Evolutionary conservation across 2,329 filamentous ascomycete species (phyloP).

Genomic region (Colletotrichum tropicicola): DNA sequence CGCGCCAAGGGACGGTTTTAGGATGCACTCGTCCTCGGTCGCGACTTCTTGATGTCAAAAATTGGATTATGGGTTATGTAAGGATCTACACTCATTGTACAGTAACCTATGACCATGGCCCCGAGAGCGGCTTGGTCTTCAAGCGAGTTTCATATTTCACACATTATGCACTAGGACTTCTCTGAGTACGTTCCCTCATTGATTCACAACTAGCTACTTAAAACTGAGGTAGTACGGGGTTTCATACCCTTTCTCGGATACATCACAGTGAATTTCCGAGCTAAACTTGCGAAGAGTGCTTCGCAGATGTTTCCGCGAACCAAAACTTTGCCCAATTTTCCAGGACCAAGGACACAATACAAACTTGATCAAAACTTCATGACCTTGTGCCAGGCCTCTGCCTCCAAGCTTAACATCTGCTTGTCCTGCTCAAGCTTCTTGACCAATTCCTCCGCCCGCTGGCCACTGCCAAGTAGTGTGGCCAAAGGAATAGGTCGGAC

Average conservation of each 20-base stretch:
- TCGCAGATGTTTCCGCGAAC: background rate
- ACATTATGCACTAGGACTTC: too few relatives aligned
- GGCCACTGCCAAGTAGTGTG: background rate
- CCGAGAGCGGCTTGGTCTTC: background rate
- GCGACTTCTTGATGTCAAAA: background rate
- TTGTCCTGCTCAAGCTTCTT: conserved; percentile 8
- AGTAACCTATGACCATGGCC: background rate
- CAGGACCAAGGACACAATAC: too few relatives aligned
- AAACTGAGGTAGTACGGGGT: too few relatives aligned
- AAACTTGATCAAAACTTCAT: background rate
- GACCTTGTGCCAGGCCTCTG: conserved; percentile 24
- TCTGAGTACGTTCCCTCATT: too few relatives aligned
- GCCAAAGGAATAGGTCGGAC: background rate
- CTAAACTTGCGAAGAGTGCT: too few relatives aligned
- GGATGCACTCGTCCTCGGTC: background rate
- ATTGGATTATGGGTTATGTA: conserved; percentile 4
- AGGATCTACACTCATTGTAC: conserved; percentile 36
- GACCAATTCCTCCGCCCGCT: background rate
- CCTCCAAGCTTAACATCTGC: conserved; percentile 1
- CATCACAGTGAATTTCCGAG: background rate
- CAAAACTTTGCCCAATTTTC: too few relatives aligned
- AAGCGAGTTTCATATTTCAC: conserved; percentile 33
- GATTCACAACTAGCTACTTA: too few relatives aligned
- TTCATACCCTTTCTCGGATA: too few relatives aligned
- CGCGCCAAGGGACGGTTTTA: conserved; percentile 46